Base-by-base conservation (phyloP, 768 basidiomycete genomes). In the Tricholoma saponaceum region DNA sequence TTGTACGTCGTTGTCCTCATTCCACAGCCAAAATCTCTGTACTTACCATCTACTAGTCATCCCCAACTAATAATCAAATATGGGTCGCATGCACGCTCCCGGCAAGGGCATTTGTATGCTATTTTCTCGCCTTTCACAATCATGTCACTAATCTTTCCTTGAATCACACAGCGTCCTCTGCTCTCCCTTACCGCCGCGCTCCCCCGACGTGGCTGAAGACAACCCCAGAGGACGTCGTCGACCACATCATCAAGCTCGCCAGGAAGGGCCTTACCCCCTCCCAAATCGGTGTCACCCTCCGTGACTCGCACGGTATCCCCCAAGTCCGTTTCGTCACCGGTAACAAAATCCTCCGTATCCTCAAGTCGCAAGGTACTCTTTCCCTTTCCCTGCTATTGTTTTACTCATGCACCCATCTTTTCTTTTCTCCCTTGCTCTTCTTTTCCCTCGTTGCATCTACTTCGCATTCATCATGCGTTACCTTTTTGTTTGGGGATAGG, bases 51-150 rank as follows among this genome's bases (percentile, higher is more conserved):
- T 10, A 32, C 3, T 32, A 32, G 30, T 78, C 74, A 73, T 50
- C 13, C 37, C 50, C 18, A 43, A 32, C 66, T 67, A 69, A 65
- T 58, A 52, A 78, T 61, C 69, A 72, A 78, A 67, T 79, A 93
- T 93, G 91, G 91, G 89, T 91, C 93, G 95, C 73, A 95, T 97
- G 93, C 96, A 98, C 86, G 95, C 95, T 86, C 94, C 95, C 78
- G 94, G 94, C 79, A 98, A 98, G 93, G 96, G 95, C 85, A 97
- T 98, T 83, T 92, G 90, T 93, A 76, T 68, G 89, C n/a, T n/a
- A n/a, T n/a, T 86, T 14, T 37, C 8, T 8, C 57, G 14, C 35
- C 14, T 9, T 41, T 41, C n/a, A 20, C 3, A 2, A 3, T n/a
- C 52, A 26, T 33, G 20, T 46, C 30, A 25, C 5, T 46, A 14